phyloP scores from a whole-genome alignment of 306 rosid genomes.

The Vachellia pachyceras region DNA sequence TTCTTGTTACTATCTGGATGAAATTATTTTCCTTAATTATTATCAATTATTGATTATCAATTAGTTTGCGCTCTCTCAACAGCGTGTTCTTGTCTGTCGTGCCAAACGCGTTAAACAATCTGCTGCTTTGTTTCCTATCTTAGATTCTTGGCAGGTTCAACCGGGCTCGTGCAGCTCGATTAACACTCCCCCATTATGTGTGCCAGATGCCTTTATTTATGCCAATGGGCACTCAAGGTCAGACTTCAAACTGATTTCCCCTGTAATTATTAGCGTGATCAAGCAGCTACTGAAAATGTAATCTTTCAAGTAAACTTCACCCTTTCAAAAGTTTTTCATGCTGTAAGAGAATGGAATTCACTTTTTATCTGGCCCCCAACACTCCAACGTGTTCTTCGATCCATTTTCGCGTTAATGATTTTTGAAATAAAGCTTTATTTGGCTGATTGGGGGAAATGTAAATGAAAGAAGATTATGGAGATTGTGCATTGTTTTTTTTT shows the following conservation, averaged over 20 bases:
- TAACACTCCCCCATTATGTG: constrained; percentile 80
- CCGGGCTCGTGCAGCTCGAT: constrained; percentile 89
- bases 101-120: neutral
- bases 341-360: neutral
- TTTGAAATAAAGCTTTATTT: too few species aligned
- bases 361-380: neutral
- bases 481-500: too few species aligned
- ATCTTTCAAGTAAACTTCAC: neutral
- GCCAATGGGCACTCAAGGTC: constrained; percentile 99
- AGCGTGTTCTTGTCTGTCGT: neutral
- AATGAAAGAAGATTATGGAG: too few species aligned
- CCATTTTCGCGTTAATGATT: too few species aligned
- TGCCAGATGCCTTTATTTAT: constrained; percentile 92
- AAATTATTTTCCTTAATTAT: too few species aligned
- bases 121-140: constrained; percentile 31
- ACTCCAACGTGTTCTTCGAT: neutral
- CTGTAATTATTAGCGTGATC: neutral
- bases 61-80: neutral
- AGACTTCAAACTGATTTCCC: constrained; percentile 33
- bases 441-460: too few species aligned
- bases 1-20: neutral
- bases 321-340: neutral
- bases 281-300: constrained; percentile 12
- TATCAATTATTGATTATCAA: constrained; percentile 34
- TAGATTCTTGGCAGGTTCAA: constrained; percentile 88